Conservation (phyloP, 2,329 filamentous ascomycete species). For the Macrophomina phaseolina region DNA sequence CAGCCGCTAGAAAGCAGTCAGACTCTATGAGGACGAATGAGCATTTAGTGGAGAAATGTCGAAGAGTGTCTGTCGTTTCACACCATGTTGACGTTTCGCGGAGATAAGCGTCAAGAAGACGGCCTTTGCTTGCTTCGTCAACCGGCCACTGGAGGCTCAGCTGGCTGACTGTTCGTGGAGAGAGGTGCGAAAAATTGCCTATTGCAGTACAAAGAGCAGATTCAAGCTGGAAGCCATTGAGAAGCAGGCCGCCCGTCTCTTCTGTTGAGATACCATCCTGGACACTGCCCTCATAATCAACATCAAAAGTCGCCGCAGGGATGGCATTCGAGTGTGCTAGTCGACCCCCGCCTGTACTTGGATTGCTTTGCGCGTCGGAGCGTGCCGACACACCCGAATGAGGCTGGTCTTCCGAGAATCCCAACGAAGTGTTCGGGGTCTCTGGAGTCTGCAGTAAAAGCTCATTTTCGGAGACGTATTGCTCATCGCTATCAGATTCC, state of each 20-base stretch:
- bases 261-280: background rate
- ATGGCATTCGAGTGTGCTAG: background rate
- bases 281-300: background rate
- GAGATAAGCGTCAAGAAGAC: background rate
- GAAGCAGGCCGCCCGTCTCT: no score
- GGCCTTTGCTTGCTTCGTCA: background rate
- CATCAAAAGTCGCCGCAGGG: background rate
- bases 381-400: background rate
- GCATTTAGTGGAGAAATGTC: background rate
- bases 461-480: background rate
- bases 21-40: background rate
- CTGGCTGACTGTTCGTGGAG: background rate
- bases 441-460: background rate
- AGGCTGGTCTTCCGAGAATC: background rate
- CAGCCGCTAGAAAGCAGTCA: background rate
- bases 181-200: background rate
- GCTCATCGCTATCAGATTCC: background rate
- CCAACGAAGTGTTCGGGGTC: background rate
- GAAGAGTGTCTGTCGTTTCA: background rate
- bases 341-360: background rate
- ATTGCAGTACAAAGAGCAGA: background rate
- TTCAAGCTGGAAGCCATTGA: background rate
- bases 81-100: slow-evolving; percentile 5
- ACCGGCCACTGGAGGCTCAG: background rate
- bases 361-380: background rate